Evolutionary conservation across 148 eudicot species (phyloP), one percentile per base, ranked within the genome.

Genomic region (Chenopodium quinoa): DNA sequence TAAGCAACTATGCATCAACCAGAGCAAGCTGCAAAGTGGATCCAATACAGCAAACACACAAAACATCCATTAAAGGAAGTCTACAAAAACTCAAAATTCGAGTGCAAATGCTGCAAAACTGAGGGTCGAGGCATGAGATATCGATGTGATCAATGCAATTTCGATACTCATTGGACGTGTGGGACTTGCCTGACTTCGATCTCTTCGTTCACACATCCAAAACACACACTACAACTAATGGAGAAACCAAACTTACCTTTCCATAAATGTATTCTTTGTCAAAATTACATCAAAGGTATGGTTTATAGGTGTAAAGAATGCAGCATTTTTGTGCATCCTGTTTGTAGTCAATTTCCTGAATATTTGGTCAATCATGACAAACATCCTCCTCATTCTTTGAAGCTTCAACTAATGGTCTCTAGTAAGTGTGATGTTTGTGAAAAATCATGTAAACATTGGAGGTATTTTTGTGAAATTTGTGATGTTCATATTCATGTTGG

Each of bases 401-500:
- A 40, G 37, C 77, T 77, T 58, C 47, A 44, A 37, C 23, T 19
- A 0, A 56, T 27, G 65, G 31, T 11, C 0, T 44, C 70, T 9
- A 46, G n/a, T 22, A 76, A 69, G 19, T 82, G 84, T 25, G 76
- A 82, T 76, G 84, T 82, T 56, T 82, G 80, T 13, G 58, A 70
- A 7, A 76, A 82, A 56, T 22, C 70, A 11, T 82, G 84, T 2
- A 77, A 60, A 34, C 72, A 74, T 4, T 78, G 85, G 85, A 22
- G 81, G 66, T 82, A 82, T 71, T n/a, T 13, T 65, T 83, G 85
- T 16, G 78, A 16, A 37, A 73, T 48, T n/a, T 83, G 85, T 78
- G 74, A 83, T 83, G 85, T 83, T 48, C 85, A 83, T 72, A 73
- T 83, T 62, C 85, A 83, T 83, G 85, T 78, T 64, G 81, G 78